A percentile compares a stretch with the other conserved stretches of the same genome.
These are phyloP conservation scores for Spencermartinsiella ligniputridi DNA, from an alignment of 1,139 yeast genomes.

Conservation along the genomic window DNA sequence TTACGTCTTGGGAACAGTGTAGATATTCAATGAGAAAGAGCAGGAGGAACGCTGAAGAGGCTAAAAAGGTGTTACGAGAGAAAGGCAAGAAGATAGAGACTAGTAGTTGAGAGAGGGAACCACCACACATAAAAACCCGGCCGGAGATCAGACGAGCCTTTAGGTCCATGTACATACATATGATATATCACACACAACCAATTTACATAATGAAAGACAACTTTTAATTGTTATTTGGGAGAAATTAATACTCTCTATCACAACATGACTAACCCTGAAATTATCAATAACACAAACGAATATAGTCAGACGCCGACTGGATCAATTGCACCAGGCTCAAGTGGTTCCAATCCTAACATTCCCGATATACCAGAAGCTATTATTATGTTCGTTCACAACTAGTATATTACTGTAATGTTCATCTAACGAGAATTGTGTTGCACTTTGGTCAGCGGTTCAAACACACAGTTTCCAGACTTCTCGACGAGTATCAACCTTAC, in stretches of 20 bases:
- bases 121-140: too few species aligned
- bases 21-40: constrained; percentile 63
- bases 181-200: too few species aligned
- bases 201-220: too few species aligned
- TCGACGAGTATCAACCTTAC: neutral
- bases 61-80: constrained; percentile 7
- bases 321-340: too few species aligned
- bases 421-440: neutral
- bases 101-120: too few species aligned
- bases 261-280: neutral
- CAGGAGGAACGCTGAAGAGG: constrained; percentile 48
- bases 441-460: neutral
- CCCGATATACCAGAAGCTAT: neutral
- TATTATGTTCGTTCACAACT: too few species aligned
- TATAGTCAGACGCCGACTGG: neutral
- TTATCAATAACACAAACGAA: neutral
- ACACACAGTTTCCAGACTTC: neutral
- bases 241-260: neutral
- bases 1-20: constrained; percentile 93
- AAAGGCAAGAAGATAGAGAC: neutral
- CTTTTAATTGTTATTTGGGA: too few species aligned
- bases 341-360: neutral
- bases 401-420: too few species aligned
- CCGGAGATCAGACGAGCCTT: too few species aligned
- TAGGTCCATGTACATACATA: too few species aligned